Conservation (phyloP, 805 yeast genomes). For the Myxozyma vanderwaltii region DNA sequence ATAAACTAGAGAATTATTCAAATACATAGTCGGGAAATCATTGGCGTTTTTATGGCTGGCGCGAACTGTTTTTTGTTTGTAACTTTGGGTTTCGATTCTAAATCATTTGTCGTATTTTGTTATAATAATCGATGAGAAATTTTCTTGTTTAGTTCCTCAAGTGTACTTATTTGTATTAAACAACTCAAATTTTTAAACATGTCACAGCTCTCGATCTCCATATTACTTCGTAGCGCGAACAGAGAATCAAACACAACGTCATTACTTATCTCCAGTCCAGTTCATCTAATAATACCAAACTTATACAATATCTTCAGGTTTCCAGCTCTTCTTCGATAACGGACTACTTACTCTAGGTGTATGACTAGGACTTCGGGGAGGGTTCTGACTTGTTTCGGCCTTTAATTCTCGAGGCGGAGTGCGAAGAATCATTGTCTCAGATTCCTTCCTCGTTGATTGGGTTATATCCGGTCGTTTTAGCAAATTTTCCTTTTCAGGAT, state of each 20-base stretch:
- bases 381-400: background rate
- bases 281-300: too few relatives aligned
- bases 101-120: too few relatives aligned
- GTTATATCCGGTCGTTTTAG: background rate
- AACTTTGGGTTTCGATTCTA: background rate
- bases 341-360: slow-evolving; percentile 32
- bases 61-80: background rate
- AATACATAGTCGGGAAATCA: too few relatives aligned
- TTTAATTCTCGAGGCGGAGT: background rate
- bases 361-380: slow-evolving; percentile 11
- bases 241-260: too few relatives aligned
- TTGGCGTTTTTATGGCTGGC: slow-evolving; percentile 2
- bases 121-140: too few relatives aligned
- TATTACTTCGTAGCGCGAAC: background rate
- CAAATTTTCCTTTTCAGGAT: background rate
- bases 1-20: too few relatives aligned
- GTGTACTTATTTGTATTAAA: background rate
- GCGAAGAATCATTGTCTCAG: background rate
- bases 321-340: slow-evolving; percentile 24
- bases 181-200: background rate
- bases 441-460: background rate
- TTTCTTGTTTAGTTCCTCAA: background rate
- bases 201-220: background rate
- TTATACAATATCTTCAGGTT: slow-evolving; percentile 6
- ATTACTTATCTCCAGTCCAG: too few relatives aligned